A percentile compares a stretch with the other conserved stretches of the same genome.
These are phyloP conservation scores for Tulasnella sp. DNA, from an alignment of 768 basidiomycete genomes.

Conservation along the genomic window DNA sequence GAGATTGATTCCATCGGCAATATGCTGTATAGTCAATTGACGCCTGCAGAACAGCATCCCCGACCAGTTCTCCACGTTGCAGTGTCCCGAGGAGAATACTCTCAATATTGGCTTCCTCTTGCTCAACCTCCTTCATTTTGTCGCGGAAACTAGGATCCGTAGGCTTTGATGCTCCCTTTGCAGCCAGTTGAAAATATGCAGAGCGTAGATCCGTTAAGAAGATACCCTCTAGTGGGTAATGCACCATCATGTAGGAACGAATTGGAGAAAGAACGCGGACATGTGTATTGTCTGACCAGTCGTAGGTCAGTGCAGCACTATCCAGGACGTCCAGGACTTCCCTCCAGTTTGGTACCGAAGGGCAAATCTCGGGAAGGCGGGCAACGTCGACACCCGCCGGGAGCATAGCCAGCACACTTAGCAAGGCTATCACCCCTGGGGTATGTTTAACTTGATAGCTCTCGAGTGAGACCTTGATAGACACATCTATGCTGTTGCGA, in stretches of 20 bases:
- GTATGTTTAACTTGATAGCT: neutral
- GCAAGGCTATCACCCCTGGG: neutral
- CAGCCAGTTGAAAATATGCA: too few species aligned
- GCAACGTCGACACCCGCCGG: neutral
- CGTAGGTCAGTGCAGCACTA: neutral
- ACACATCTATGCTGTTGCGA: conserved; percentile 18
- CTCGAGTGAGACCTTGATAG: neutral
- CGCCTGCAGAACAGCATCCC: neutral
- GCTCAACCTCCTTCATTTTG: too few species aligned
- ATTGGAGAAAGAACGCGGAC: neutral
- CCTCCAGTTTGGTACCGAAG: neutral
- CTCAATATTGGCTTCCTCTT: neutral
- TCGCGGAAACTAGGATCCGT: too few species aligned
- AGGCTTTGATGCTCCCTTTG: too few species aligned
- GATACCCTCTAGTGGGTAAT: too few species aligned
- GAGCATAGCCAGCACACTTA: neutral
- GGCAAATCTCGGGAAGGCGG: neutral
- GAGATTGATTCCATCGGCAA: neutral
- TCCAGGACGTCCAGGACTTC: neutral
- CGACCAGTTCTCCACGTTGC: too few species aligned
- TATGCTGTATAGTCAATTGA: too few species aligned
- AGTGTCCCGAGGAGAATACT: neutral
- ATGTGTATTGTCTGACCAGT: neutral
- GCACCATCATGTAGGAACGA: neutral
- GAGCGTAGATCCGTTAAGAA: too few species aligned